These are phyloP conservation scores for Phytophthora ramorum DNA, from an alignment of 352 stramenopile species.

Conservation along the genomic window DNA sequence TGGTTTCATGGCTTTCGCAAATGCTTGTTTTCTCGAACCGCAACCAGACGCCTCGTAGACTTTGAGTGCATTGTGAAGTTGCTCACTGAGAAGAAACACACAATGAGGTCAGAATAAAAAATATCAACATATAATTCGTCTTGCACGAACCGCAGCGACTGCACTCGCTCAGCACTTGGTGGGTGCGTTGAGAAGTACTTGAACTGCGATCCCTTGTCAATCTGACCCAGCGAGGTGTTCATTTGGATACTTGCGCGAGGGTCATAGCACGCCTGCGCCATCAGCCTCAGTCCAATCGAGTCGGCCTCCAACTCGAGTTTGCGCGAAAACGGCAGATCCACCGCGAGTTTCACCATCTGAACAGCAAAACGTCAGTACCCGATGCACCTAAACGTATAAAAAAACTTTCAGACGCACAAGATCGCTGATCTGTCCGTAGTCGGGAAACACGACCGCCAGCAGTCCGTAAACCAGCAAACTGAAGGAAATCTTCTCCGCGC, in stretches of 20 bases:
- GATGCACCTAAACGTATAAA: neutral
- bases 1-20: slow-evolving; percentile 39
- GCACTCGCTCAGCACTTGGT: slow-evolving; percentile 66
- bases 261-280: slow-evolving; percentile 66
- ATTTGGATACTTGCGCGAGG: slow-evolving; percentile 64
- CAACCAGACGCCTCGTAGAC: slow-evolving; percentile 59
- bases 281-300: slow-evolving; percentile 60
- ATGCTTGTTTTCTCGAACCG: slow-evolving; percentile 39
- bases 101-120: neutral
- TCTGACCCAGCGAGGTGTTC: slow-evolving; percentile 44
- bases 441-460: slow-evolving; percentile 55
- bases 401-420: slow-evolving; percentile 10
- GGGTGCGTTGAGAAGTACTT: slow-evolving; percentile 86
- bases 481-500: slow-evolving; percentile 76
- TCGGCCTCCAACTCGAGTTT: slow-evolving; percentile 67
- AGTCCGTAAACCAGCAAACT: slow-evolving; percentile 64
- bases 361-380: neutral
- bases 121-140: neutral
- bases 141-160: slow-evolving; percentile 43
- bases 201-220: slow-evolving; percentile 41
- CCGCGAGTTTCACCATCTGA: slow-evolving; percentile 57
- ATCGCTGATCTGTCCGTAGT: slow-evolving; percentile 67
- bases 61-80: slow-evolving; percentile 49
- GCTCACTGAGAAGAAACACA: slow-evolving; percentile 27
- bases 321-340: slow-evolving; percentile 64